Base-by-base conservation (phyloP, 106 monocot species). In the Dendrobium officinale region DNA sequence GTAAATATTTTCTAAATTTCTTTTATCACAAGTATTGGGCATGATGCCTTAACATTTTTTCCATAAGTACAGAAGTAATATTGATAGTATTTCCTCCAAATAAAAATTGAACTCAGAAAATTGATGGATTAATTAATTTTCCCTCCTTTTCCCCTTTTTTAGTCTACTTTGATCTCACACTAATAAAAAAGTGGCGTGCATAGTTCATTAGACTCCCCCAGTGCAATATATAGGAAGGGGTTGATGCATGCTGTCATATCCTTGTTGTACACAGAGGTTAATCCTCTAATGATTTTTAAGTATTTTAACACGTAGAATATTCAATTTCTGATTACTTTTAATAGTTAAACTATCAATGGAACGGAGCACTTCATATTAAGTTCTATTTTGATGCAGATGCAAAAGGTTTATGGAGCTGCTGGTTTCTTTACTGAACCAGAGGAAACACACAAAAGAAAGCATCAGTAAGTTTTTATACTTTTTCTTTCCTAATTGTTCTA, bases 341-440 rank as follows among this genome's bases (percentile, higher is more conserved):
- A 61, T 61, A 20, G 61, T 61, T 61, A 61, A 7, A 61, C 10
- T 61, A 37, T 61, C 61, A 51, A 6, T 61, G 61, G 51, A 64
- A 64, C 15, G 24, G 70, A 43, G 42, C n/a, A 78, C 37, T 56
- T 78, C 2, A 56, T 44, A 9, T 72, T 18, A 16, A 13, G 79
- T 78, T 61, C 13, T 42, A 43, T 86, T 43, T 64, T 78, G 66
- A 79, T 81, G 1, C 80, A 98, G 98, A 95, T 98, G 98, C 89
- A 98, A 81, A 89, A 95, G 68, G 82, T 91, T 56, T 98, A 92
- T 88, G 98, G 98, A 88, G 94, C 98, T 89, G 84, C 98, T 82
- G 98, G 98, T 81, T 98, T 95, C 82, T 95, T 95, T 85, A 74
- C 61, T 55, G 92, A 98, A 78, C 54, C 84, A 37, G 88, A 85